These are phyloP conservation scores for Murraya paniculata DNA, from an alignment of 345 rosid genomes.

Conservation along the genomic window DNA sequence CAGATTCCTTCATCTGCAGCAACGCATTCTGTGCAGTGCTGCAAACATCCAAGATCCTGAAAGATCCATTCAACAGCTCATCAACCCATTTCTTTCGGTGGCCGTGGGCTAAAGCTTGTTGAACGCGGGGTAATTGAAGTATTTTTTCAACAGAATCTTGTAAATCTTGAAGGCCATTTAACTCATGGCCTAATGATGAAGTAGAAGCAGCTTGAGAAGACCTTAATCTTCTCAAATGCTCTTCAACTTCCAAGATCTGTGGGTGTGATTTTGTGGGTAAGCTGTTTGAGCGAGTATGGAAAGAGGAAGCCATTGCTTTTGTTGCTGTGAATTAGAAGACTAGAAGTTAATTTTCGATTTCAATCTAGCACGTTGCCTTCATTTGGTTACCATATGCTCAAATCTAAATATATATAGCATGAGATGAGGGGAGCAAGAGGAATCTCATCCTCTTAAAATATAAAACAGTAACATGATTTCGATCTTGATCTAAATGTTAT, in stretches of 20 bases:
- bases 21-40: conserved; percentile 30
- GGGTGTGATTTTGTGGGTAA: conserved; percentile 10
- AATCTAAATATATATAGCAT: conserved; percentile 1
- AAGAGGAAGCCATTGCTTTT: too few species aligned
- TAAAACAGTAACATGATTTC: background rate
- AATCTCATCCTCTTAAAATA: conserved; percentile 10
- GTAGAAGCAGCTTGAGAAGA: background rate
- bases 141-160: conserved; percentile 28
- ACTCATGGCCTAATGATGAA: conserved; percentile 8
- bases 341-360: background rate
- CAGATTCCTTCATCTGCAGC: conserved; percentile 27
- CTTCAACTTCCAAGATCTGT: conserved; percentile 30
- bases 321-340: background rate
- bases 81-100: background rate
- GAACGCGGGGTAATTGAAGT: conserved; percentile 11
- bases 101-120: background rate
- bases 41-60: conserved; percentile 29
- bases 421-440: conserved; percentile 8
- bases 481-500: background rate
- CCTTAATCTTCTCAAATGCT: conserved; percentile 13
- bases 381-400: background rate
- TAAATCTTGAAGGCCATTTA: conserved; percentile 32
- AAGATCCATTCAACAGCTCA: conserved; percentile 19
- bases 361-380: background rate
- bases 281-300: too few species aligned